A percentile compares a stretch with the other conserved stretches of the same genome.
Conservation (phyloP, 345 rosid genomes). For the Eucalyptus pauciflora region DNA sequence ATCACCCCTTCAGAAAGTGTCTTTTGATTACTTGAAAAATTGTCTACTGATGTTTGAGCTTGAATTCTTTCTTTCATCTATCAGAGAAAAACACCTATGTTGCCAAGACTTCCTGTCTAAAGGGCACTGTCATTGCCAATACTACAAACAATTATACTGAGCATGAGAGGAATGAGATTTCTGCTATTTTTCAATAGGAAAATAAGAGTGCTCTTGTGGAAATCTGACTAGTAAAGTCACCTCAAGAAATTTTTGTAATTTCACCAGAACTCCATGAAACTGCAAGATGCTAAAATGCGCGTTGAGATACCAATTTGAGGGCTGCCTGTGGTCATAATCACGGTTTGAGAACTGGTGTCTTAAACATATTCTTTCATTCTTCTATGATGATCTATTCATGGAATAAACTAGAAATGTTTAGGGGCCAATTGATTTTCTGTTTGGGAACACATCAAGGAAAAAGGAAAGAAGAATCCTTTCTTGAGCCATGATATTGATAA, state of each 20-base stretch:
- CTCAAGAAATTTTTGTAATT: background rate
- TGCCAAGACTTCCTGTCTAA: background rate
- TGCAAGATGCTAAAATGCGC: background rate
- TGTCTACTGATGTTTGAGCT: background rate
- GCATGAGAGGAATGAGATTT: background rate
- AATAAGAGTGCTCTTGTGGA: background rate
- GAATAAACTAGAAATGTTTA: background rate
- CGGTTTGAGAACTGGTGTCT: background rate
- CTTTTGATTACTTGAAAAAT: background rate
- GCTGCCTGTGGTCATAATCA: conserved; percentile 57
- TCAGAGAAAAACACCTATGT: background rate
- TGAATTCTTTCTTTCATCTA: background rate
- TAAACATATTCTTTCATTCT: background rate
- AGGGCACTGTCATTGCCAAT: background rate
- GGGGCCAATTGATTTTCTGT: background rate
- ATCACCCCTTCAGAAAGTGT: background rate
- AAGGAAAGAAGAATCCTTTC: background rate
- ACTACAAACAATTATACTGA: background rate
- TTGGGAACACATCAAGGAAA: background rate
- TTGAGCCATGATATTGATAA: background rate
- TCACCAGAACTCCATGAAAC: background rate
- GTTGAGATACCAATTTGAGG: conserved; percentile 15
- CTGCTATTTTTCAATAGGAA: background rate
- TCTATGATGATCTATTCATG: background rate
- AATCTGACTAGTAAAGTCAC: background rate